These are phyloP conservation scores for Mortierella claussenii DNA, from an alignment of 192 early-diverging fungal species.

Conservation along the genomic window DNA sequence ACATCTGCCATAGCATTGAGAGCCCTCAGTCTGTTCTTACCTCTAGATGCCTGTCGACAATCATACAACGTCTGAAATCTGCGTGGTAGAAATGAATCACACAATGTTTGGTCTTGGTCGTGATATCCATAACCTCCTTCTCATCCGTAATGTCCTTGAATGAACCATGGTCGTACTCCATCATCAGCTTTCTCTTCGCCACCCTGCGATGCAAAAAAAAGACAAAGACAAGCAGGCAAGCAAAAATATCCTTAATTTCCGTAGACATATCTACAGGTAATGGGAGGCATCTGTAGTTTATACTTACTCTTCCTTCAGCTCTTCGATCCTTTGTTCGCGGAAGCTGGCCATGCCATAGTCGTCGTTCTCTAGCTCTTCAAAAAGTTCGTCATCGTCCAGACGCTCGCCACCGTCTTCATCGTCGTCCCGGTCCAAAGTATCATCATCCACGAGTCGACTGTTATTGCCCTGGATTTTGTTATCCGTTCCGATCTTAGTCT, in stretches of 20 bases:
- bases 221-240: background rate
- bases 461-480: constrained; percentile 3
- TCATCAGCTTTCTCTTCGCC: constrained; percentile 67
- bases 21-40: no score
- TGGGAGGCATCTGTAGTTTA: no score
- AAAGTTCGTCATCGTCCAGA: constrained; percentile 79
- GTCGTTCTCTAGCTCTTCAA: constrained; percentile 89
- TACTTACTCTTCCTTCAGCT: constrained; percentile 85
- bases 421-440: constrained; percentile 34
- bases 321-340: constrained; percentile 86
- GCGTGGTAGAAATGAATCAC: constrained; percentile 93
- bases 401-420: constrained; percentile 63
- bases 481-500: constrained; percentile 9
- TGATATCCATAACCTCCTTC: constrained; percentile 85
- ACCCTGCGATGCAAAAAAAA: constrained; percentile 58
- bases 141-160: constrained; percentile 81
- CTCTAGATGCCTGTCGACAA: constrained; percentile 91
- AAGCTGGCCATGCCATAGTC: constrained; percentile 75
- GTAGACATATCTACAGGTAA: no score
- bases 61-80: constrained; percentile 93
- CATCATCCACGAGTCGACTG: constrained; percentile 32
- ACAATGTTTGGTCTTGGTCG: constrained; percentile 74
- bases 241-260: no score
- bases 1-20: no score
- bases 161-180: constrained; percentile 75